Conservation (phyloP, 140 eudicot genomes). For the Flaveria floridana region DNA sequence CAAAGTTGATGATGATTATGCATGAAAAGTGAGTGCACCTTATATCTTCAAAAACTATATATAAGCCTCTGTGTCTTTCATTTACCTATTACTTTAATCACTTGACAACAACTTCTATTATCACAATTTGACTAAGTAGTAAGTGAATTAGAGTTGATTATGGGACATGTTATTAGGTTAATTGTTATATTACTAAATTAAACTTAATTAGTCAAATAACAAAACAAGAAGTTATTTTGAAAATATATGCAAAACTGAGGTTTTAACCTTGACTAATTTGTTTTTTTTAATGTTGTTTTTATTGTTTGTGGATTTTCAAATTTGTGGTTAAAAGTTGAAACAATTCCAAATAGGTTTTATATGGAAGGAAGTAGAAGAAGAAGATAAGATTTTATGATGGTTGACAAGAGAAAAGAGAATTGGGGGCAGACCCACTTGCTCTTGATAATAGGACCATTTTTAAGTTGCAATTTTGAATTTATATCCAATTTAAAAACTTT, state of each 20-base stretch:
- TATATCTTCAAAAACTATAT: slow-evolving; percentile 36
- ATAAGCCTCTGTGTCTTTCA: slow-evolving; percentile 29
- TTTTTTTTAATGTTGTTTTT: not conserved
- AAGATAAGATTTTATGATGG: slow-evolving; percentile 57
- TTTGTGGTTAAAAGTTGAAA: slow-evolving; percentile 15
- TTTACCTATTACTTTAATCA: slow-evolving; percentile 26
- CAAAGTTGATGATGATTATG: slow-evolving; percentile 38
- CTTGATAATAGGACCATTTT: slow-evolving; percentile 41
- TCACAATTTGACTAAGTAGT: slow-evolving; percentile 20
- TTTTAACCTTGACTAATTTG: not conserved
- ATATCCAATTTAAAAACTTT: slow-evolving; percentile 27
- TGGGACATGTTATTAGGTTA: not conserved
- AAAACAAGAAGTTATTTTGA: not conserved
- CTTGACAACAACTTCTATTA: slow-evolving; percentile 8
- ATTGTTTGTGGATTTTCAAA: not conserved
- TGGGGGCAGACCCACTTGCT: slow-evolving; percentile 52
- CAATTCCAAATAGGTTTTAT: slow-evolving; percentile 1
- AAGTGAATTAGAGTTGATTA: not conserved
- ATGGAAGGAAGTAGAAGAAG: slow-evolving; percentile 35
- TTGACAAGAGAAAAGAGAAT: slow-evolving; percentile 34
- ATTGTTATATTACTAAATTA: not conserved
- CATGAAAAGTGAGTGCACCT: slow-evolving; percentile 42
- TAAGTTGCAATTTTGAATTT: slow-evolving; percentile 24
- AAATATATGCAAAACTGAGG: not conserved
- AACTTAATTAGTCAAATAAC: not conserved